A percentile compares a stretch with the other conserved stretches of the same genome.
phyloP scores from a whole-genome alignment of 1,284 basidiomycete species.

The Phenoliferia sp. region DNA sequence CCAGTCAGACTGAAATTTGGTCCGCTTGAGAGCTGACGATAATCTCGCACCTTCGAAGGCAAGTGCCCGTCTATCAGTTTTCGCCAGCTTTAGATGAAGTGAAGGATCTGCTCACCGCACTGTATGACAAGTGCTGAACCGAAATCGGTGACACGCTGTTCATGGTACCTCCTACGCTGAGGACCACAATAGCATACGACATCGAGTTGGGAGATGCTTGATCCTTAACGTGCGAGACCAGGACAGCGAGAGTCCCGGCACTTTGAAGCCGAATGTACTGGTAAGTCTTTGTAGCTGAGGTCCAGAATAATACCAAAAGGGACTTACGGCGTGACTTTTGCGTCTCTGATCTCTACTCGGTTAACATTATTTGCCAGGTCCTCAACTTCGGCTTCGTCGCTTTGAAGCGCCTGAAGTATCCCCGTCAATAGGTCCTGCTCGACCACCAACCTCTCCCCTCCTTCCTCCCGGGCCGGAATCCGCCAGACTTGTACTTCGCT shows the following conservation, averaged over 20 bases:
- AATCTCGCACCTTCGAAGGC: slow-evolving; percentile 39
- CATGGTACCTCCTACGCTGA: slow-evolving; percentile 27
- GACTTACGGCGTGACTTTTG: slow-evolving; percentile 12
- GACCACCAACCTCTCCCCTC: slow-evolving; percentile 26
- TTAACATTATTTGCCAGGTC: slow-evolving; percentile 27
- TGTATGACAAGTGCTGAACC: slow-evolving; percentile 38
- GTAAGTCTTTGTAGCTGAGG: not conserved
- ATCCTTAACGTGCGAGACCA: slow-evolving; percentile 19
- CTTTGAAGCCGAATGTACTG: not conserved
- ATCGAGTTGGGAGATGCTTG: slow-evolving; percentile 9
- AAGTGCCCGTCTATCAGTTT: not conserved
- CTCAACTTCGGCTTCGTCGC: slow-evolving; percentile 27
- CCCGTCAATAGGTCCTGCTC: slow-evolving; percentile 30
- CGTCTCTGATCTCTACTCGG: slow-evolving; percentile 28
- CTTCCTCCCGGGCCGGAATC: slow-evolving; percentile 11
- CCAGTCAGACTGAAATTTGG: slow-evolving; percentile 39
- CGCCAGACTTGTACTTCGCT: slow-evolving; percentile 31
- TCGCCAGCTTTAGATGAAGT: slow-evolving; percentile 1
- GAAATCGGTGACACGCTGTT: slow-evolving; percentile 32
- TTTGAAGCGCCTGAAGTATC: slow-evolving; percentile 21
- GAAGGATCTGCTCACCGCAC: slow-evolving; percentile 32
- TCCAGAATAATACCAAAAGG: not conserved
- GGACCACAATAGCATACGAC: slow-evolving; percentile 27
- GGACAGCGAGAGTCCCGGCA: slow-evolving; percentile 18
- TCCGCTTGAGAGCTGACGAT: slow-evolving; percentile 41